These are phyloP conservation scores for Entonaema liquescens DNA, from an alignment of 495 filamentous ascomycete species.

Conservation along the genomic window DNA sequence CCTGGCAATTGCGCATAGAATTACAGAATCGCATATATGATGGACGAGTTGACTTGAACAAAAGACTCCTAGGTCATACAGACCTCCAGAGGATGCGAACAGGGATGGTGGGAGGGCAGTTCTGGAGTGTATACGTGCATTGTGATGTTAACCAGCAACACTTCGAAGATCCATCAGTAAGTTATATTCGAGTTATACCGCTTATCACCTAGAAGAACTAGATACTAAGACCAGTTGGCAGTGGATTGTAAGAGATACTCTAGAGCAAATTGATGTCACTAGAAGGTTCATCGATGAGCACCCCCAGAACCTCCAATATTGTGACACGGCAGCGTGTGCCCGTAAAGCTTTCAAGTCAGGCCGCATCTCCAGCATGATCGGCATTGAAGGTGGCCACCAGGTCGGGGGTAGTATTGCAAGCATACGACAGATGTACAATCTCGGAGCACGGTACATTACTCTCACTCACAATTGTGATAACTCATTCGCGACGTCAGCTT, in stretches of 20 bases:
- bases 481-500: conserved; percentile 62
- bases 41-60: conserved; percentile 38
- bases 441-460: conserved; percentile 52
- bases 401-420: conserved; percentile 41
- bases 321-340: conserved; percentile 34
- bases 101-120: conserved; percentile 46
- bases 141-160: conserved; percentile 31
- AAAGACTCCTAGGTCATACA: conserved; percentile 40
- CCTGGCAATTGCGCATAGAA: conserved; percentile 44
- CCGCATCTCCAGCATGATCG: conserved; percentile 45
- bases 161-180: conserved; percentile 39
- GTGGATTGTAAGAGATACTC: conserved; percentile 45
- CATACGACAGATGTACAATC: conserved; percentile 48
- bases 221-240: background rate
- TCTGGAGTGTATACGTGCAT: conserved; percentile 49
- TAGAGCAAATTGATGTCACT: conserved; percentile 49
- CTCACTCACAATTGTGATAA: conserved; percentile 52
- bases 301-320: conserved; percentile 34
- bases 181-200: background rate
- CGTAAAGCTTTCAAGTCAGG: conserved; percentile 37
- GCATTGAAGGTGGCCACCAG: conserved; percentile 46
- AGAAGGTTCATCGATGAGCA: conserved; percentile 41
- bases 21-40: conserved; percentile 45
- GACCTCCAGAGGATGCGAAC: conserved; percentile 40
- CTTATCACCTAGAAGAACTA: background rate